Conservation (phyloP, 345 rosid genomes). For the Dipteronia sinensis region DNA sequence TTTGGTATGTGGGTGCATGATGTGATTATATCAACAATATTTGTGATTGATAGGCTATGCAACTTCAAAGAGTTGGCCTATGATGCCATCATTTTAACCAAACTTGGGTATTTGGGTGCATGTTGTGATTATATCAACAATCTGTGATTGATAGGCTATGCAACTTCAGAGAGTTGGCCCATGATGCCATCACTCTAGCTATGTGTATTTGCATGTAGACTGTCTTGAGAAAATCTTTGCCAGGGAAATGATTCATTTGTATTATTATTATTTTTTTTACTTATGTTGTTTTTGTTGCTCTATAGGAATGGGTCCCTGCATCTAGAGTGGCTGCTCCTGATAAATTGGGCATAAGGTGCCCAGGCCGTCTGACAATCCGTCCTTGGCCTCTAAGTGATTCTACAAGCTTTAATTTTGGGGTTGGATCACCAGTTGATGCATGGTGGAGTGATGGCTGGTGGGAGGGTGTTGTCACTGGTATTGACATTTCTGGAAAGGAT, state of each 20-base stretch:
- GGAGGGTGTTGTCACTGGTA: conserved; percentile 46
- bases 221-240: neutral
- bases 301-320: conserved; percentile 52
- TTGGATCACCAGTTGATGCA: conserved; percentile 49
- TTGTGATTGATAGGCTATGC: neutral
- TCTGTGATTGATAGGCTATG: neutral
- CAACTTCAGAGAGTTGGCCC: neutral
- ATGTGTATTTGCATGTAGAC: neutral
- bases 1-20: neutral
- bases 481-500: conserved; percentile 17
- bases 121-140: neutral
- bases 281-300: neutral
- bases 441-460: conserved; percentile 64
- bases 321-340: conserved; percentile 40
- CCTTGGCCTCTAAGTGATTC: conserved; percentile 37
- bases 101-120: neutral
- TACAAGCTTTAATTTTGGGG: conserved; percentile 11
- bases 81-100: neutral
- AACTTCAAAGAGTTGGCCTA: neutral
- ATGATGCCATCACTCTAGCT: neutral
- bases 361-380: conserved; percentile 44
- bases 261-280: neutral
- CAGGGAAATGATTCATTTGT: neutral
- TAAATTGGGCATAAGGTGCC: conserved; percentile 46
- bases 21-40: neutral